These are phyloP conservation scores for Phytophthora fragariaefolia DNA, from an alignment of 352 stramenopile genomes.

Conservation along the genomic window DNA sequence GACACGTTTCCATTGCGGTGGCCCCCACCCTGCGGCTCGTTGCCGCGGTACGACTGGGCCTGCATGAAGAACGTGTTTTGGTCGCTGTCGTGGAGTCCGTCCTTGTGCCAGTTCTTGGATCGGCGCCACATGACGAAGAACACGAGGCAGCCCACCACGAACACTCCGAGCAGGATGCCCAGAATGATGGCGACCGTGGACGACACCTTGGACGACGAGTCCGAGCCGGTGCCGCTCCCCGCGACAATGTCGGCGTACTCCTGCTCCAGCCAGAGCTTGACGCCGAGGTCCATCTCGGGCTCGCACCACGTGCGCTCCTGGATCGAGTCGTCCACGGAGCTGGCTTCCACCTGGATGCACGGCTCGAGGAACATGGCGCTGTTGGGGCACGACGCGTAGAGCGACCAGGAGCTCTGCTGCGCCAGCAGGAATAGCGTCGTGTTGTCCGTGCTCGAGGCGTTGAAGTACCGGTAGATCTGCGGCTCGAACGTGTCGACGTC, in stretches of 20 bases:
- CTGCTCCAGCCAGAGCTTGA: conserved; percentile 37
- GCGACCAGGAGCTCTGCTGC: conserved; percentile 31
- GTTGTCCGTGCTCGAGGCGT: not conserved
- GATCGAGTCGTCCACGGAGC: conserved; percentile 5
- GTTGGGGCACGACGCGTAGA: conserved; percentile 33
- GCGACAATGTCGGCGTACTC: not conserved
- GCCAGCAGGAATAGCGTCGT: conserved; percentile 37
- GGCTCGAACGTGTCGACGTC: conserved; percentile 40
- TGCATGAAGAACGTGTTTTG: conserved; percentile 41
- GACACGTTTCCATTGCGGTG: conserved; percentile 7
- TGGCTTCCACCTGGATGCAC: conserved; percentile 22
- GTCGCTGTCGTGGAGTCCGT: conserved; percentile 33
- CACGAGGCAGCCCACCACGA: conserved; percentile 26
- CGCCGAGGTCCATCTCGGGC: conserved; percentile 33
- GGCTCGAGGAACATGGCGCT: conserved; percentile 39
- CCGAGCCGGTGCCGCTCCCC: not conserved
- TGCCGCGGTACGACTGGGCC: conserved; percentile 21
- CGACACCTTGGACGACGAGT: conserved; percentile 23
- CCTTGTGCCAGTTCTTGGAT: conserved; percentile 25
- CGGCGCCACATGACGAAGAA: conserved; percentile 32
- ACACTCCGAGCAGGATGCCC: conserved; percentile 26
- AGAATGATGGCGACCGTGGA: conserved; percentile 31
- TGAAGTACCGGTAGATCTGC: conserved; percentile 31
- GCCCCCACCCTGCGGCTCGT: conserved; percentile 2
- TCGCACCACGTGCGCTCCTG: conserved; percentile 45